Percentiles rank a stretch among this genome's conserved stretches.
Evolutionary conservation across 2,329 filamentous ascomycete genomes (phyloP).

Genomic region (Alternaria atra): DNA sequence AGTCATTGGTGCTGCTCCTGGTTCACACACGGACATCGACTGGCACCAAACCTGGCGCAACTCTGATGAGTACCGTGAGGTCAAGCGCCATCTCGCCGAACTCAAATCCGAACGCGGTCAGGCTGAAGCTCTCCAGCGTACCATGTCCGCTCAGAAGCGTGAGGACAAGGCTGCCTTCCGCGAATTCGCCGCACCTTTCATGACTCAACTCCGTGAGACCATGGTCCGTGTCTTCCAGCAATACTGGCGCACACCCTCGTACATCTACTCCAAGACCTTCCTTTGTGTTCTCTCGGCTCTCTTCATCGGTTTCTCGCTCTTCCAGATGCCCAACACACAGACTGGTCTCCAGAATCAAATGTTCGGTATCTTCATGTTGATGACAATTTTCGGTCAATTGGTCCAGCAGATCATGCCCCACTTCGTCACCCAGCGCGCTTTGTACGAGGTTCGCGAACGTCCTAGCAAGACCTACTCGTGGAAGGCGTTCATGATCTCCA

Average conservation of each 20-base stretch:
- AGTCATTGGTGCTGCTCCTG: conserved; percentile 63
- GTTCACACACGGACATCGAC: conserved; percentile 60
- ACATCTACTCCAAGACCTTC: conserved; percentile 83
- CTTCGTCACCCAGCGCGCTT: conserved; percentile 80
- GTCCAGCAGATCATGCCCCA: conserved; percentile 86
- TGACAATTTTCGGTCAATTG: conserved; percentile 81
- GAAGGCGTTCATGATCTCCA: conserved; percentile 84
- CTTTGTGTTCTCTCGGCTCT: conserved; percentile 73
- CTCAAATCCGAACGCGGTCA: conserved; percentile 54
- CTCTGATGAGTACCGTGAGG: conserved; percentile 56
- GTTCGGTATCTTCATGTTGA: conserved; percentile 85
- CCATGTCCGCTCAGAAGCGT: conserved; percentile 52
- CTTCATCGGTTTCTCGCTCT: conserved; percentile 86
- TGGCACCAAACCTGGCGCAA: conserved; percentile 61
- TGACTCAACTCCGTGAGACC: conserved; percentile 72
- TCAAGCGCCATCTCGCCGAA: conserved; percentile 57
- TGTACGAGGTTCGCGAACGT: conserved; percentile 86
- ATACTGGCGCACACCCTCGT: conserved; percentile 89
- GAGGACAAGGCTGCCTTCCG: conserved; percentile 67
- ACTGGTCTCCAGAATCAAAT: conserved; percentile 87
- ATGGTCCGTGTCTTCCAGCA: conserved; percentile 83
- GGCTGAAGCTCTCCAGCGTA: conserved; percentile 44
- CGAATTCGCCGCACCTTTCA: conserved; percentile 83
- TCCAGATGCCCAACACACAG: conserved; percentile 72
- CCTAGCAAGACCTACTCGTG: conserved; percentile 86